These are phyloP conservation scores for Amanita polypyramis DNA, from an alignment of 768 basidiomycete species.

Conservation along the genomic window DNA sequence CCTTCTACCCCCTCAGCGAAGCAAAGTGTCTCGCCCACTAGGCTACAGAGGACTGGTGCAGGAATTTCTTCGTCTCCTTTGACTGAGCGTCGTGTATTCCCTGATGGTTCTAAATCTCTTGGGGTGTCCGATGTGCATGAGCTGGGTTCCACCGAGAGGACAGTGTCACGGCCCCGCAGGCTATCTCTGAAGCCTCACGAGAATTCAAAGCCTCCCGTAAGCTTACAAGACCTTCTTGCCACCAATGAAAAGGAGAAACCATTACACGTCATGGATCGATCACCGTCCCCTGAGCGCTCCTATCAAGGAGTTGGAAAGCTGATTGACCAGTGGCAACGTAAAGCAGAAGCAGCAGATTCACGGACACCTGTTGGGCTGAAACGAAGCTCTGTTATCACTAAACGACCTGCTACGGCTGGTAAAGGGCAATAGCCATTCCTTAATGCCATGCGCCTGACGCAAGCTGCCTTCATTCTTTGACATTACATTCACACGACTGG, in stretches of 20 bases:
- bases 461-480: not conserved
- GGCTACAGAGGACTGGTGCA: not conserved
- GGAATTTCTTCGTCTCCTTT: not conserved
- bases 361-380: conserved; percentile 20
- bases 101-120: not conserved
- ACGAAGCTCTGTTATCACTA: conserved; percentile 26
- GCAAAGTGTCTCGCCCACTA: conserved; percentile 5
- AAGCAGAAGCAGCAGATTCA: conserved; percentile 42
- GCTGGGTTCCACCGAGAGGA: conserved; percentile 3
- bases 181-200: conserved; percentile 20
- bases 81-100: not conserved
- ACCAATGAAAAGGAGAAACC: conserved; percentile 9
- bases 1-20: not conserved
- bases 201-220: conserved; percentile 10
- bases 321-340: conserved; percentile 84
- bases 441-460: not conserved
- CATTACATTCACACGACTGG: not conserved
- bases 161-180: conserved; percentile 16
- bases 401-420: conserved; percentile 26
- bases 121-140: not conserved
- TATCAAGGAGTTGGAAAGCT: conserved; percentile 78
- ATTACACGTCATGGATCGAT: conserved; percentile 19
- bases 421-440: conserved; percentile 8
- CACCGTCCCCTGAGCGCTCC: conserved; percentile 66
- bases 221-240: conserved; percentile 11